These are phyloP conservation scores for Acer yangbiense DNA, from an alignment of 345 rosid species.

Conservation along the genomic window DNA sequence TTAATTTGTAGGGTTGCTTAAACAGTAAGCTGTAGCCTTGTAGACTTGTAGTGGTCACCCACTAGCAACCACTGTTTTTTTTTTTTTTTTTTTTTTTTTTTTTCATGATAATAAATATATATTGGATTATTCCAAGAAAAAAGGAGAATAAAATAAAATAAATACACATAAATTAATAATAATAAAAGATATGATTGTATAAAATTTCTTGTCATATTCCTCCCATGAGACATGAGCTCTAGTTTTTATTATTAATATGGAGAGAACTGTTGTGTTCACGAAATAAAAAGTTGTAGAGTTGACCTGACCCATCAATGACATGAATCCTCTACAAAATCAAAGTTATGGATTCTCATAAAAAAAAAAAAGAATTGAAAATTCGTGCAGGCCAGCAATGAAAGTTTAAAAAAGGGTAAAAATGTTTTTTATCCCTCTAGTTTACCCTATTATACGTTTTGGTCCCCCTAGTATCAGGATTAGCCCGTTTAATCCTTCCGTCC, in stretches of 20 bases:
- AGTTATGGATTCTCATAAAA: too few relatives aligned
- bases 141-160: neutral
- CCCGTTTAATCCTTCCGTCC: too few relatives aligned
- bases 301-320: neutral
- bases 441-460: too few relatives aligned
- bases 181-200: neutral
- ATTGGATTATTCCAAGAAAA: slow-evolving; percentile 14
- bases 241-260: neutral
- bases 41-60: neutral
- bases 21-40: neutral
- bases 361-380: neutral
- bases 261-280: neutral
- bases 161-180: neutral
- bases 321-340: neutral
- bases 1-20: neutral
- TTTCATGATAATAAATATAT: neutral
- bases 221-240: neutral
- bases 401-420: too few relatives aligned
- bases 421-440: too few relatives aligned
- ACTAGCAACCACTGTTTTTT: neutral
- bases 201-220: slow-evolving; percentile 7
- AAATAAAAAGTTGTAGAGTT: neutral
- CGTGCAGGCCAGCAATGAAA: neutral
- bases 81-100: too few relatives aligned
- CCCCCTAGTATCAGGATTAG: too few relatives aligned